Evolutionary conservation across 441 rosid species (phyloP).

Genomic region (Erysimum cheiri): DNA sequence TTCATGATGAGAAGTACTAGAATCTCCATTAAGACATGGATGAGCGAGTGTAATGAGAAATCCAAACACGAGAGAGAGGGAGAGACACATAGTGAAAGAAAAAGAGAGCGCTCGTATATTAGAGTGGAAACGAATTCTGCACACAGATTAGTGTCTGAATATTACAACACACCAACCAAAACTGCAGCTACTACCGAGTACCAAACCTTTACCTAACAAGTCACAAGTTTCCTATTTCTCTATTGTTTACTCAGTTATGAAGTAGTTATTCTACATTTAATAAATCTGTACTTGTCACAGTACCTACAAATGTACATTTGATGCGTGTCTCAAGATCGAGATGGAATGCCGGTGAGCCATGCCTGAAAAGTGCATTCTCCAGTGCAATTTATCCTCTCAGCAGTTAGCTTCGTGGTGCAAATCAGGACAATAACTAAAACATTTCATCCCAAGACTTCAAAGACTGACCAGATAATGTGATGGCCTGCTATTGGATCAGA

Average conservation of each 20-base stretch:
- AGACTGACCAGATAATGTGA: constrained; percentile 26
- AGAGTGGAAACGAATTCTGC: constrained; percentile 34
- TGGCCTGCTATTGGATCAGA: constrained; percentile 32
- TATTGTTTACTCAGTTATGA: constrained; percentile 42
- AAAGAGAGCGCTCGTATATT: constrained; percentile 28
- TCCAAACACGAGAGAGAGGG: constrained; percentile 2
- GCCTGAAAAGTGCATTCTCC: constrained; percentile 30
- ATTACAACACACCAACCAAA: constrained; percentile 56
- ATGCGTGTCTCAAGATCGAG: constrained; percentile 35
- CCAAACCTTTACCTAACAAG: constrained; percentile 38
- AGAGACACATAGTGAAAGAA: not conserved
- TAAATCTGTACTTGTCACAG: constrained; percentile 59
- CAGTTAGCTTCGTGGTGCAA: constrained; percentile 20
- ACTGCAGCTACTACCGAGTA: constrained; percentile 56
- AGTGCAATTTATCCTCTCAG: constrained; percentile 11
- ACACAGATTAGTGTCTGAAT: constrained; percentile 38
- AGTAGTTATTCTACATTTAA: constrained; percentile 43
- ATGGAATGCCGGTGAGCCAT: constrained; percentile 25
- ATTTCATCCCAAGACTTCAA: constrained; percentile 17
- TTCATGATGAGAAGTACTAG: constrained; percentile 7
- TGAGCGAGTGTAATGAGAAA: constrained; percentile 15
- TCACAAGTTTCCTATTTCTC: constrained; percentile 30
- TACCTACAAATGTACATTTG: constrained; percentile 80
- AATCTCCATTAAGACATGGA: constrained; percentile 8
- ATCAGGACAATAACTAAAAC: constrained; percentile 29